Conservation (phyloP, 2,329 filamentous ascomycete species). For the Didymella sp. region DNA sequence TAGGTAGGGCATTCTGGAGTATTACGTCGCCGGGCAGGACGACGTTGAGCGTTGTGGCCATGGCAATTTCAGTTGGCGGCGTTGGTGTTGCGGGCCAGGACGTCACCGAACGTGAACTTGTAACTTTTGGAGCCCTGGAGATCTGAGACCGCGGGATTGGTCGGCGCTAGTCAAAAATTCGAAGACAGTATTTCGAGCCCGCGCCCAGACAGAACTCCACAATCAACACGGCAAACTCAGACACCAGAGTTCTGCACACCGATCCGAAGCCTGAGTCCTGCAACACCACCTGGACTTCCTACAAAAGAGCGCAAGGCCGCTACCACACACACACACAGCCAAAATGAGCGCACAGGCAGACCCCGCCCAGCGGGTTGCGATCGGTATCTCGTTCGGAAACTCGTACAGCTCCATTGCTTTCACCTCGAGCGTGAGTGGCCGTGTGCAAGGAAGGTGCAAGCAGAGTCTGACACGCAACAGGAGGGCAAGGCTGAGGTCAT, state of each 20-base stretch:
- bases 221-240: conserved; percentile 11
- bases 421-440: conserved; percentile 66
- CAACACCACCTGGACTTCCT: neutral
- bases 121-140: conserved; percentile 6
- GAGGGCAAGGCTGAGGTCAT: conserved; percentile 98
- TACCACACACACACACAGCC: conserved; percentile 14
- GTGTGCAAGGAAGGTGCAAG: neutral
- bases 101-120: conserved; percentile 8
- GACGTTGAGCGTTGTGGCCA: conserved; percentile 65
- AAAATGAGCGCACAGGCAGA: conserved; percentile 60
- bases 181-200: conserved; percentile 8
- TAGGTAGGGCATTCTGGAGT: conserved; percentile 70
- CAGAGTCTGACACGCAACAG: conserved; percentile 44
- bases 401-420: conserved; percentile 97
- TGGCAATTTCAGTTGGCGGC: conserved; percentile 39
- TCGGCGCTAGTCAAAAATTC: conserved; percentile 1
- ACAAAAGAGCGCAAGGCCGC: neutral
- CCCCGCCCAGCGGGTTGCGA: conserved; percentile 68
- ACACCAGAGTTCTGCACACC: conserved; percentile 4
- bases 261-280: neutral
- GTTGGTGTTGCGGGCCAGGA: conserved; percentile 2
- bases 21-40: conserved; percentile 85
- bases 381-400: conserved; percentile 98
- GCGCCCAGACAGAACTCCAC: neutral
- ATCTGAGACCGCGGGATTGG: neutral